phyloP scores from a whole-genome alignment of 345 rosid species.

The Corymbia maculata region DNA sequence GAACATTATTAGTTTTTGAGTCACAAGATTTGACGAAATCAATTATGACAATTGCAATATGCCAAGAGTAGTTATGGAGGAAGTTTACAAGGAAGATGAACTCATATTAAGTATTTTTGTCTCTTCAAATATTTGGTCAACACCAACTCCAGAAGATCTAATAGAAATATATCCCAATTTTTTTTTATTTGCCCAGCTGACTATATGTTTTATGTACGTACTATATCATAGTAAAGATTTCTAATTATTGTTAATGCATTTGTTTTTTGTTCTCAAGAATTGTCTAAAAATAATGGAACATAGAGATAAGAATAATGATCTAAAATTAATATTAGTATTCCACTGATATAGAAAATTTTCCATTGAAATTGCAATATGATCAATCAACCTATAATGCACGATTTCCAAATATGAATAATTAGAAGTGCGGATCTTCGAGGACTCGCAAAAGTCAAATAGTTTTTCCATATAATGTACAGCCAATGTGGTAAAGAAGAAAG shows the following conservation, averaged over 20 bases:
- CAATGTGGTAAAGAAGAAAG: not conserved
- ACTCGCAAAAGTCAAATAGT: not conserved
- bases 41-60: not conserved
- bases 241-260: not conserved
- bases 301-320: not conserved
- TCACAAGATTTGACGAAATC: not conserved
- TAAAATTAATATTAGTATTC: not conserved
- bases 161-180: not conserved
- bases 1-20: not conserved
- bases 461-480: not conserved
- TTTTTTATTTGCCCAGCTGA: not conserved
- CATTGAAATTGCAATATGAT: not conserved
- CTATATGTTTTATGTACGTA: not conserved
- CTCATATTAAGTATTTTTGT: not conserved
- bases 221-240: not conserved
- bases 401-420: not conserved
- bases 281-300: not conserved
- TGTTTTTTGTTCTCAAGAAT: not conserved
- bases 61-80: not conserved
- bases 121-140: not conserved
- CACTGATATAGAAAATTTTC: not conserved
- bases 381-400: not conserved
- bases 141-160: not conserved
- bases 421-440: not conserved
- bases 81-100: not conserved